phyloP scores from a whole-genome alignment of 768 basidiomycete species.

The Suillus placidus region DNA sequence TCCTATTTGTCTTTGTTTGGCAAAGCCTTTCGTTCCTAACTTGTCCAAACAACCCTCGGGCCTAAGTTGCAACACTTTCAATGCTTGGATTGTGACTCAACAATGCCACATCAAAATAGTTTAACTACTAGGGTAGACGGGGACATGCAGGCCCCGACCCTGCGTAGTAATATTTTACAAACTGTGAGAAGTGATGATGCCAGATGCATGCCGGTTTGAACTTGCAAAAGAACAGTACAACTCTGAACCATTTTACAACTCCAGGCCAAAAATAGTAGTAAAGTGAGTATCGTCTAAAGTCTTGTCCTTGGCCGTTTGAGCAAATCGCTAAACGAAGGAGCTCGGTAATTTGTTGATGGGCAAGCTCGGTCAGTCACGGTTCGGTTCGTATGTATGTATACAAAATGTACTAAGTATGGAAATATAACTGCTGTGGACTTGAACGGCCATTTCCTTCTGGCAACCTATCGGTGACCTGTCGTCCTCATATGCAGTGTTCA shows the following conservation, averaged over 20 bases:
- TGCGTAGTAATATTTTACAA: neutral
- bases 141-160: neutral
- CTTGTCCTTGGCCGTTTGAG: neutral
- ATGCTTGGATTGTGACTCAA: neutral
- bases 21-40: slow-evolving; percentile 30
- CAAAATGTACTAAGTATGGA: too few relatives aligned
- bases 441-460: neutral
- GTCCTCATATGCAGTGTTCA: neutral
- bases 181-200: neutral
- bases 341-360: neutral
- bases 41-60: slow-evolving; percentile 21
- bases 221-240: neutral
- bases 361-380: neutral
- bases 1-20: slow-evolving; percentile 26
- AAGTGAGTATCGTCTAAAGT: neutral
- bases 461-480: neutral
- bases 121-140: neutral
- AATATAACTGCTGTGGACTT: neutral
- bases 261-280: neutral
- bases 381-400: neutral
- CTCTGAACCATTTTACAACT: neutral
- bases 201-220: neutral
- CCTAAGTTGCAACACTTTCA: neutral
- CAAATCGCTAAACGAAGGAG: neutral
- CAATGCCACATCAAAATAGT: neutral